Percentiles rank a stretch among this genome's conserved stretches.
Evolutionary conservation across 2,329 filamentous ascomycete genomes (phyloP).

Genomic region (Raffaelea arxii): DNA sequence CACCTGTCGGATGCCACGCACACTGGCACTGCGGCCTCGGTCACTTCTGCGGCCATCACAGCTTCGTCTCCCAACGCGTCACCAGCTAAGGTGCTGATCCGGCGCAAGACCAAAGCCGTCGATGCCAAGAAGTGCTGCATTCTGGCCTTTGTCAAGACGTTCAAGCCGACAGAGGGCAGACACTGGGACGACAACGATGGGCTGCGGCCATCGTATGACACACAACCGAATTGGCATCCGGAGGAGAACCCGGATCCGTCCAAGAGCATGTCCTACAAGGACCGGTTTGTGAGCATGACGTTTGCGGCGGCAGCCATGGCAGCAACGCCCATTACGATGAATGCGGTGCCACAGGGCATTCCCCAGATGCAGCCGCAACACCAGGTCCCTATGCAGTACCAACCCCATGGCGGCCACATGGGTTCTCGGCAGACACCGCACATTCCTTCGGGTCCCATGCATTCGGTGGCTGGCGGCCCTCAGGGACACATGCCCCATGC

Average conservation of each 20-base stretch:
- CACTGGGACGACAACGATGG: conserved; percentile 70
- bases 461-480: conserved; percentile 45
- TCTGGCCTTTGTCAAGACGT: conserved; percentile 41
- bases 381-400: conserved; percentile 65
- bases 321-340: conserved; percentile 44
- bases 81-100: conserved; percentile 33
- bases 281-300: conserved; percentile 65
- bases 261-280: conserved; percentile 59
- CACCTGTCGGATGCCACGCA: conserved; percentile 9
- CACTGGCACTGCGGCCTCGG: conserved; percentile 12
- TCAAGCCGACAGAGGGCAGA: conserved; percentile 40
- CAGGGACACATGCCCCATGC: conserved; percentile 57
- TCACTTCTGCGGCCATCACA: not conserved
- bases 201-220: conserved; percentile 77
- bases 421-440: conserved; percentile 63
- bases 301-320: conserved; percentile 41
- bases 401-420: conserved; percentile 63
- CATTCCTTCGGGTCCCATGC: conserved; percentile 69
- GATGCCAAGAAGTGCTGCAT: conserved; percentile 60
- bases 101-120: conserved; percentile 62
- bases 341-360: conserved; percentile 57
- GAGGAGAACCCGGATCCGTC: conserved; percentile 63
- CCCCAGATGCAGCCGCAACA: conserved; percentile 73
- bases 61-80: conserved; percentile 5
- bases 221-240: conserved; percentile 74